phyloP scores from a whole-genome alignment of 495 filamentous ascomycete species.

The Aspergillus olivimuriae region DNA sequence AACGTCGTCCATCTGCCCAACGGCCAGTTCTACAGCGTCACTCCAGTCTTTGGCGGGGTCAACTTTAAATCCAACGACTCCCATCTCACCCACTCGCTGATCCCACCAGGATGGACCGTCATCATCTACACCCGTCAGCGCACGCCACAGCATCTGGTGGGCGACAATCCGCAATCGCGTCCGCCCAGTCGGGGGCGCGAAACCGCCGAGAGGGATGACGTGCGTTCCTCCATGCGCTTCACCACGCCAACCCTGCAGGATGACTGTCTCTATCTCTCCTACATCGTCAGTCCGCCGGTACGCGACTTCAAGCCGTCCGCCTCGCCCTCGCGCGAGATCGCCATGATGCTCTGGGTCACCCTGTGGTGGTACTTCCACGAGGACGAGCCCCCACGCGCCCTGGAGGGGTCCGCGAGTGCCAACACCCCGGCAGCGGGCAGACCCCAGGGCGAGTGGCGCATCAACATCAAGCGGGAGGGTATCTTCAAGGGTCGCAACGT shows the following conservation, averaged over 20 bases:
- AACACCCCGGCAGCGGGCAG: constrained; percentile 61
- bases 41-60: constrained; percentile 79
- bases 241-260: constrained; percentile 63
- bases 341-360: constrained; percentile 94
- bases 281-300: constrained; percentile 75
- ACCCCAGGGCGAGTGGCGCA: constrained; percentile 81
- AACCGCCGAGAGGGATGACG: constrained; percentile 13
- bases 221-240: constrained; percentile 43
- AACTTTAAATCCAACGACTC: constrained; percentile 81
- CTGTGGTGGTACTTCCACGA: constrained; percentile 96
- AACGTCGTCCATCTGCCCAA: constrained; percentile 63
- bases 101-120: constrained; percentile 84
- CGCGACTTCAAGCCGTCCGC: constrained; percentile 69
- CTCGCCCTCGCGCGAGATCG: constrained; percentile 79
- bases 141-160: constrained; percentile 11
- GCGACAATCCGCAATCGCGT: constrained; percentile 12
- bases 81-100: constrained; percentile 57
- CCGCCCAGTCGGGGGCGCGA: constrained; percentile 9
- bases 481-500: constrained; percentile 76
- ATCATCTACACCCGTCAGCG: constrained; percentile 70
- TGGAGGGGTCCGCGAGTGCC: too few relatives aligned
- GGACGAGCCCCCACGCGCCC: constrained; percentile 39
- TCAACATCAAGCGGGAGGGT: constrained; percentile 78
- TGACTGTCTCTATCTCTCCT: constrained; percentile 84
- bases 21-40: constrained; percentile 73